Evolutionary conservation across 2,329 filamentous ascomycete genomes (phyloP), one percentile per base, ranked within the genome.

Genomic region (Alternaria triticina): DNA sequence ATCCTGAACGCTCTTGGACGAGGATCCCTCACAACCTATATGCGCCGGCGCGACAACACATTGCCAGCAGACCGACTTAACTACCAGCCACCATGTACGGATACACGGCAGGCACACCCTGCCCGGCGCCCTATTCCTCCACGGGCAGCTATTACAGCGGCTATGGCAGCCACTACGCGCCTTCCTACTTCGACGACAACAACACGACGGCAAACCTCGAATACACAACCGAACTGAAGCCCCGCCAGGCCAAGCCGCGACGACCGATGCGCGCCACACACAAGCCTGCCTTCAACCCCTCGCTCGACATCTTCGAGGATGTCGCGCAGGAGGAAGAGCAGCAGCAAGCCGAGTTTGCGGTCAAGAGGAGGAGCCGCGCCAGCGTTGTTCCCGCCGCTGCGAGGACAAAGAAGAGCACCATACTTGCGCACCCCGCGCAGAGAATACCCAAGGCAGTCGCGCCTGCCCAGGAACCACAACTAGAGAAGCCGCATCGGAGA

Each of bases 301-400:
- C 71, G 10, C 56, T 77, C 30, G 77, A 81, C 44, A 80, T 80
- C 27, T 80, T 79, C 52, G 77, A 81, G 61, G 77, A 80, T 70
- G 77, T 78, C 45, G 76, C 74, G 27, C 74, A 74, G 45, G 76
- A 77, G 59, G 76, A 79, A 47, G 72, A 78, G 54, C 69, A 70
- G 54, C 69, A 70, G 44, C 69, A 74, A 46, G 59, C 63, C 45
- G 69, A 67, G 11, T 67, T 68, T 15, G 72, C 74, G 12, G 61
- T 65, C 20, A 74, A 74, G 57, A 69, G 70, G 58, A 69, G 70
- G 46, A 74, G 72, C 56, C 71, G 74, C 62, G 70, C 75, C 3
- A 74, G 74, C 17, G 56, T 71, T 15, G 58, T 77, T 65, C 69
- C 73, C 4, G 64, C 73, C 13, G 70, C 68, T 20, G 58, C 62